Evolutionary conservation across 768 basidiomycete genomes (phyloP), one percentile per base, ranked within the genome.

Genomic region (Mycena crocata): DNA sequence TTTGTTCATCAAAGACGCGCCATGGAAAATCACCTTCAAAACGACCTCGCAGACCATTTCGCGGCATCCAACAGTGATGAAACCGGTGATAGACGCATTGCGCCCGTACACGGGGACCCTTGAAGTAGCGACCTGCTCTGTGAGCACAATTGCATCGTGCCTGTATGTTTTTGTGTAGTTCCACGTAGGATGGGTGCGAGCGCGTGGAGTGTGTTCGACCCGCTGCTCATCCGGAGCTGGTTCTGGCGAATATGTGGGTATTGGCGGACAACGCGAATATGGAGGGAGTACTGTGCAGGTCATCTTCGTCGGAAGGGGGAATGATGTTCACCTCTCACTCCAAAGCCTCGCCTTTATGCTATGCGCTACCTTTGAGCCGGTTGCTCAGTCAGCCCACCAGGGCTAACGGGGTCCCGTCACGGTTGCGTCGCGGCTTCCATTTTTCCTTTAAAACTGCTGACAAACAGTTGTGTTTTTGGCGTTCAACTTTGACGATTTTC

Each of bases 241-340:
- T 32, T 83, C 83, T 46, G 76, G 82, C 45, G 90, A 88, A 72
- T 92, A 92, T 15, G 77, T 71, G 1, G 90, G 90, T 1, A 84
- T 81, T 26, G 85, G 85, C 2, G 76, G 74, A 8, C 88, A 86
- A 1, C 86, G 82, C 1, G 87, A 81, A 72, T 91, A 91, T 10
- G 73, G 73, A 30, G 90, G 88, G 34, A 88, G 79, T 1, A 56
- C 28, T 19, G 40, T n/a, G n/a, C n/a, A n/a, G n/a, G n/a, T n/a
- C n/a, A n/a, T n/a, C n/a, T n/a, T n/a, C n/a, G n/a, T n/a, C n/a
- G n/a, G n/a, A n/a, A n/a, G n/a, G n/a, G n/a, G n/a, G n/a, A n/a
- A n/a, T n/a, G n/a, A n/a, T n/a, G n/a, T n/a, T n/a, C n/a, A n/a
- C n/a, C n/a, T n/a, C n/a, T n/a, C n/a, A n/a, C n/a, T n/a, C n/a